Evolutionary conservation across 768 basidiomycete genomes (phyloP).

Genomic region (Gymnopilus junonius): DNA sequence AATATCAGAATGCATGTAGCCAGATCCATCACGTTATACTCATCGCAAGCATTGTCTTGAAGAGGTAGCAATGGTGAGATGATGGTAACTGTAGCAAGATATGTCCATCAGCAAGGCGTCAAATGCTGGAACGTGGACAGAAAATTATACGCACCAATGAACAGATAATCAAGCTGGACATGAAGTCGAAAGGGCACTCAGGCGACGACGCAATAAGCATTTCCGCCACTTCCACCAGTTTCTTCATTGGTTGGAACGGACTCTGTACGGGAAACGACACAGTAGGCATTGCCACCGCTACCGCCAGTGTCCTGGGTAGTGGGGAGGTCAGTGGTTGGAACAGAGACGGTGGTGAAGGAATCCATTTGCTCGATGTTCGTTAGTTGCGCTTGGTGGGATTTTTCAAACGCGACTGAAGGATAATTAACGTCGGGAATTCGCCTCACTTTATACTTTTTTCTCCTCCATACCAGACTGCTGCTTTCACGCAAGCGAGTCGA

Average conservation of each 20-base stretch:
- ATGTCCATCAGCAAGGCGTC: neutral
- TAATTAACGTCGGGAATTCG: too few relatives aligned
- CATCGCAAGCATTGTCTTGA: neutral
- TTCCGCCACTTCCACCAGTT: neutral
- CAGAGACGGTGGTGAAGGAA: conserved; percentile 7
- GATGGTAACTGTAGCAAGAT: neutral
- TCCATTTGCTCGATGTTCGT: conserved; percentile 7
- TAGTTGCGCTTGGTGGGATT: neutral
- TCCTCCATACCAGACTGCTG: too few relatives aligned
- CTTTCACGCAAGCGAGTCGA: too few relatives aligned
- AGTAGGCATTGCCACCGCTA: conserved; percentile 3
- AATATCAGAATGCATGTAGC: neutral
- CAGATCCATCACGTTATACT: neutral
- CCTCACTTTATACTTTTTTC: neutral
- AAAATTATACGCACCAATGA: neutral
- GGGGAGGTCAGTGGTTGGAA: conserved; percentile 3
- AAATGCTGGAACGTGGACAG: neutral
- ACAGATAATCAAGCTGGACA: neutral
- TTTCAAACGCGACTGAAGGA: conserved; percentile 1
- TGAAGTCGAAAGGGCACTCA: neutral
- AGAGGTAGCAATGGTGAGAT: neutral
- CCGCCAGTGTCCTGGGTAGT: conserved; percentile 8
- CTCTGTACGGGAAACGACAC: conserved; percentile 8
- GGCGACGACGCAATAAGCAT: conserved; percentile 13
- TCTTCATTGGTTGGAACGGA: conserved; percentile 7